phyloP scores from a whole-genome alignment of 1,284 basidiomycete genomes.

The Microbotryum saponariae region DNA sequence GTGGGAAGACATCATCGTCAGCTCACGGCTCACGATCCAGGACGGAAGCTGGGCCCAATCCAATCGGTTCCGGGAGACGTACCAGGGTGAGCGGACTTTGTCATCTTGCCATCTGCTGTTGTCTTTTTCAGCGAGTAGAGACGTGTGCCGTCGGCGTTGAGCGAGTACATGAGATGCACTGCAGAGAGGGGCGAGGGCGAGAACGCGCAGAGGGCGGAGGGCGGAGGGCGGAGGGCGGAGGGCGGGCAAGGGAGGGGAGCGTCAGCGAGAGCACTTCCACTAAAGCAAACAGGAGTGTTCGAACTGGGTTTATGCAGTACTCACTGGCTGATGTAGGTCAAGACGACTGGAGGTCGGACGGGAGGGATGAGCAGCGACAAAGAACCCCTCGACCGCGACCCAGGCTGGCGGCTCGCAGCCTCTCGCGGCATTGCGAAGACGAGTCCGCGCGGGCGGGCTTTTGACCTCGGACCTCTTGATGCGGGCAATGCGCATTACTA shows the following conservation, averaged over 20 bases:
- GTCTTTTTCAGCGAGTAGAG: conserved; percentile 90
- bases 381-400: no score
- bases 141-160: conserved; percentile 64
- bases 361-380: no score
- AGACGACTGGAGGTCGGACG: no score
- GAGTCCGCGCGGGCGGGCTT: no score
- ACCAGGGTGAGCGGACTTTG: conserved; percentile 93
- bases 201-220: background rate
- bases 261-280: no score
- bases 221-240: background rate
- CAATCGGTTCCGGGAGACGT: conserved; percentile 33
- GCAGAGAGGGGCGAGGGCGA: conserved; percentile 32
- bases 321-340: no score
- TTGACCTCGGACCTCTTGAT: no score
- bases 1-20: background rate
- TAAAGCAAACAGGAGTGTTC: no score
- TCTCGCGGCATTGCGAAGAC: no score
- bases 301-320: no score
- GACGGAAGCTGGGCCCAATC: background rate
- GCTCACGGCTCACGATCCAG: background rate
- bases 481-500: no score
- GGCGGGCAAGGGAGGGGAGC: background rate
- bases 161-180: conserved; percentile 76
- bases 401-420: no score
- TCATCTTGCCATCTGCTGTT: conserved; percentile 67